phyloP scores from a whole-genome alignment of 768 basidiomycete species.

The Erythrobasidium yunnanense region DNA sequence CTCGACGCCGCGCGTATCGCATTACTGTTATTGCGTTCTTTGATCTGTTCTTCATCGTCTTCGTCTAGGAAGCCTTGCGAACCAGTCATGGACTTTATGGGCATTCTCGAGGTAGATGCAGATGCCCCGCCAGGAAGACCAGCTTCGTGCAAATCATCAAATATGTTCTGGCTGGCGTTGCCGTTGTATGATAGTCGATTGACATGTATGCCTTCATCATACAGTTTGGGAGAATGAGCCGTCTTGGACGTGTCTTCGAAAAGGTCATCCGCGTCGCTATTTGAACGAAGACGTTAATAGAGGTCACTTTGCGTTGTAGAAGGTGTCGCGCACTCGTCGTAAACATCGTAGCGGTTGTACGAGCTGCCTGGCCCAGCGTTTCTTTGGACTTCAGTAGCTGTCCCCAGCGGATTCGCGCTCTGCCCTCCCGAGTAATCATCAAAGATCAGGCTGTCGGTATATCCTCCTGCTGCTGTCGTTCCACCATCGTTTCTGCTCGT shows the following conservation, averaged over 20 bases:
- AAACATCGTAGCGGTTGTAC: conserved; percentile 23
- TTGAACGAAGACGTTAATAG: not conserved
- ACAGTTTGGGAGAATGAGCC: not conserved
- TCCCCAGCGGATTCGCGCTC: conserved; percentile 20
- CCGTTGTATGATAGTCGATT: conserved; percentile 11
- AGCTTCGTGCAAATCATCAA: not conserved
- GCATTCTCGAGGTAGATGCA: too few species aligned
- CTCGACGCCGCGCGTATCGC: not conserved
- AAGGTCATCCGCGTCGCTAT: conserved; percentile 17
- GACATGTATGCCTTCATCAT: conserved; percentile 1
- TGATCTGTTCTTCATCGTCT: conserved; percentile 29
- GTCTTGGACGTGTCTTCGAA: conserved; percentile 2
- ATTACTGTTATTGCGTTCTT: not conserved
- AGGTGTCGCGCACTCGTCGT: conserved; percentile 10
- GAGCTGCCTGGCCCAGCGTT: not conserved
- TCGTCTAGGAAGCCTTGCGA: conserved; percentile 29
- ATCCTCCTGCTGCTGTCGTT: conserved; percentile 2
- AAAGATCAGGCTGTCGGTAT: conserved; percentile 11
- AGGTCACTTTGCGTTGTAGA: not conserved
- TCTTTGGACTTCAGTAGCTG: conserved; percentile 6
- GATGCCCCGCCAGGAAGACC: conserved; percentile 6
- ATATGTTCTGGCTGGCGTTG: not conserved
- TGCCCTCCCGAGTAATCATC: conserved; percentile 22
- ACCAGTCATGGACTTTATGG: conserved; percentile 10
- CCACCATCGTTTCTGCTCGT: not conserved